Percentiles rank a stretch among this genome's conserved stretches.
Evolutionary conservation across 495 filamentous ascomycete species (phyloP).

Genomic region (Ramalina intermedia): DNA sequence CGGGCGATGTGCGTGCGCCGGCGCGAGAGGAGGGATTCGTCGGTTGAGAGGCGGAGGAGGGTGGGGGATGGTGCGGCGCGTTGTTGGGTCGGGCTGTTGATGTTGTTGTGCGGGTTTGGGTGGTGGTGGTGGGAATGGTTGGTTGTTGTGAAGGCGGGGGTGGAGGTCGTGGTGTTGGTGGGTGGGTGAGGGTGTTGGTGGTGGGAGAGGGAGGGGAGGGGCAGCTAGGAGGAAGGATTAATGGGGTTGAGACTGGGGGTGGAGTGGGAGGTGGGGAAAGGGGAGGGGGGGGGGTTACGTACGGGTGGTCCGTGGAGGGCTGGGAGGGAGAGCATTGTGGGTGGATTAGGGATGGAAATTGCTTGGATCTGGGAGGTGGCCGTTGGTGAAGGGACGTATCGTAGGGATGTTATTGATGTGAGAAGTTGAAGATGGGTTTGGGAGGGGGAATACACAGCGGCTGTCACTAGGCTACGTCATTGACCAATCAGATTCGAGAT

Average conservation of each 20-base stretch:
- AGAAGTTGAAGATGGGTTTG: too few relatives aligned
- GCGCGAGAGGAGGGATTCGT: constrained; percentile 51
- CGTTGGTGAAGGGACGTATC: too few relatives aligned
- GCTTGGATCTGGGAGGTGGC: too few relatives aligned
- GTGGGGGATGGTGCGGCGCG: constrained; percentile 16
- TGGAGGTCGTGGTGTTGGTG: constrained; percentile 49
- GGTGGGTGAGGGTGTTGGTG: constrained; percentile 47
- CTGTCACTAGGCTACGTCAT: too few relatives aligned
- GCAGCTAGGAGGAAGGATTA: constrained; percentile 21
- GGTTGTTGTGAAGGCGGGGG: constrained; percentile 24
- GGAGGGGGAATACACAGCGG: too few relatives aligned
- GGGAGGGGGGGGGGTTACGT: constrained; percentile 22
- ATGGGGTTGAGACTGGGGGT: too few relatives aligned
- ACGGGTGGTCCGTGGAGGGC: constrained; percentile 59
- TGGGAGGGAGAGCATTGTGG: constrained; percentile 50
- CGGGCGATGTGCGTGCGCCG: constrained; percentile 59
- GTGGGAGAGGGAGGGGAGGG: constrained; percentile 6
- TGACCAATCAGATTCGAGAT: too few relatives aligned
- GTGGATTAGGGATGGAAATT: not conserved
- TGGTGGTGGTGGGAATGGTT: constrained; percentile 17
- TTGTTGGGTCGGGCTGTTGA: constrained; percentile 12
- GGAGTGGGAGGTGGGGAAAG: constrained; percentile 42
- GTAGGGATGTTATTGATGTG: too few relatives aligned
- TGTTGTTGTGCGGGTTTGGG: constrained; percentile 12
- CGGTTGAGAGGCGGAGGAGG: constrained; percentile 47